These are phyloP conservation scores for Peziza echinospora DNA, from an alignment of 495 filamentous ascomycete genomes.

Conservation along the genomic window DNA sequence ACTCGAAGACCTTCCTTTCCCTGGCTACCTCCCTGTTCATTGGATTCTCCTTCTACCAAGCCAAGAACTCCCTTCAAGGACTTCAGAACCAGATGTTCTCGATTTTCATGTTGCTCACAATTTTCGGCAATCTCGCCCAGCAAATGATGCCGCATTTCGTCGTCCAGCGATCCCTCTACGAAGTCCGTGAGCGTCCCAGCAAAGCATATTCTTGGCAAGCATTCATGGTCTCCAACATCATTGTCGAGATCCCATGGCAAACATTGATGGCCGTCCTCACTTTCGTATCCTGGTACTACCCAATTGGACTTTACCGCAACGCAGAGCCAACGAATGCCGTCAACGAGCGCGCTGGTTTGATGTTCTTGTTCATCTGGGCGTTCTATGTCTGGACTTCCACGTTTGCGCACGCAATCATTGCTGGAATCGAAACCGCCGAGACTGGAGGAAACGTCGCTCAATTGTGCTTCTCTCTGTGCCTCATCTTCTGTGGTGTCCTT, in stretches of 20 bases:
- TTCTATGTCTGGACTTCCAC: constrained; percentile 54
- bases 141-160: constrained; percentile 44
- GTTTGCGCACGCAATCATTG: constrained; percentile 56
- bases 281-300: constrained; percentile 43
- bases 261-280: constrained; percentile 36
- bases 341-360: constrained; percentile 26
- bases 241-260: constrained; percentile 55
- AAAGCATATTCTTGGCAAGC: constrained; percentile 53
- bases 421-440: constrained; percentile 48
- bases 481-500: constrained; percentile 42
- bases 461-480: constrained; percentile 41
- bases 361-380: constrained; percentile 27
- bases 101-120: constrained; percentile 13
- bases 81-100: constrained; percentile 24
- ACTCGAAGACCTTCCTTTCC: constrained; percentile 42
- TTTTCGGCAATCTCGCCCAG: constrained; percentile 30
- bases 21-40: constrained; percentile 48
- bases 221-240: constrained; percentile 43
- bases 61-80: constrained; percentile 39
- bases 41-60: constrained; percentile 68
- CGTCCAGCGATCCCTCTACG: constrained; percentile 42
- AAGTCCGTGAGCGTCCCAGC: constrained; percentile 44
- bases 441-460: constrained; percentile 48
- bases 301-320: constrained; percentile 21
- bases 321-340: constrained; percentile 52